Evolutionary conservation across 176 grass and related monocot genomes (phyloP).

Genomic region (Saccharum spontaneum): DNA sequence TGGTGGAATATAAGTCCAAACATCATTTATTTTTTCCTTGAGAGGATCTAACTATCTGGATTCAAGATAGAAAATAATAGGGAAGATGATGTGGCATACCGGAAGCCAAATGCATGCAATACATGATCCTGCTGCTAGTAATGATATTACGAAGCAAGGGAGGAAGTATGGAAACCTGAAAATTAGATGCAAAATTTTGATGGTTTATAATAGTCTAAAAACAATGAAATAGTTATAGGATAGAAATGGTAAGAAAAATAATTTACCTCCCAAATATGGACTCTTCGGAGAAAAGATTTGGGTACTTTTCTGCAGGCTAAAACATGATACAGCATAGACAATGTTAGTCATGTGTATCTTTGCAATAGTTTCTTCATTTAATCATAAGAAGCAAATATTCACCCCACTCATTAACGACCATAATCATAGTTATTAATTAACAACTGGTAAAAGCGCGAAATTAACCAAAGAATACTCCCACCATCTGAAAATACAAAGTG

Average conservation of each 20-base stretch:
- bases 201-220: background rate
- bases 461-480: background rate
- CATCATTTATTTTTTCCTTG: background rate
- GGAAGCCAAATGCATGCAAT: conserved; percentile 73
- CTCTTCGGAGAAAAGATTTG: conserved; percentile 51
- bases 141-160: conserved; percentile 61
- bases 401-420: background rate
- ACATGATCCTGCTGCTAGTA: conserved; percentile 56
- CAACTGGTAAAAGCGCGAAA: background rate
- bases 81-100: conserved; percentile 18
- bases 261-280: conserved; percentile 71
- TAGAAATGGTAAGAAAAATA: background rate
- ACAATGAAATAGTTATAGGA: background rate
- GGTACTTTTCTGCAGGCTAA: conserved; percentile 63
- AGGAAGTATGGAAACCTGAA: conserved; percentile 79
- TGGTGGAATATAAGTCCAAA: background rate
- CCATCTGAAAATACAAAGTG: background rate
- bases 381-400: background rate
- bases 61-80: conserved; percentile 12
- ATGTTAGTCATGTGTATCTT: conserved; percentile 11
- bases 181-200: conserved; percentile 9
- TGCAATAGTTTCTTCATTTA: background rate
- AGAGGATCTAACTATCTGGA: background rate
- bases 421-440: background rate
- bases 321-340: conserved; percentile 28